Conservation (phyloP, 1,284 basidiomycete species). For the Ceratobasidium sp. region DNA sequence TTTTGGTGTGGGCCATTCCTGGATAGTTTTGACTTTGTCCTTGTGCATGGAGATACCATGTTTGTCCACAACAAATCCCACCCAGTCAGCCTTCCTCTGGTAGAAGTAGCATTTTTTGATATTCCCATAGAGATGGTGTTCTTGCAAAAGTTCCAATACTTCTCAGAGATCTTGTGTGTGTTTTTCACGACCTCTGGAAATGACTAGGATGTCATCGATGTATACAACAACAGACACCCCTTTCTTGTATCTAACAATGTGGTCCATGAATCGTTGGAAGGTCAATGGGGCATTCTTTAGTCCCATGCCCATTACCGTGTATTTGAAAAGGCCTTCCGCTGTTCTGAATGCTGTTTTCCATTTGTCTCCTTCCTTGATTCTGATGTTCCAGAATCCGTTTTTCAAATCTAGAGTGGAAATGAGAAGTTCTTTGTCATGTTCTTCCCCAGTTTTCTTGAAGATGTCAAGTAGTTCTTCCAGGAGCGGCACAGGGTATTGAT, state of each 20-base stretch:
- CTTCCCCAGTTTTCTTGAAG: background rate
- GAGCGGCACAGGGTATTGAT: no score
- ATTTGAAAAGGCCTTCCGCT: no score
- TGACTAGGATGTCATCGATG: conserved; percentile 7
- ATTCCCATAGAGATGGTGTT: no score
- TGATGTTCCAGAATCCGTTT: no score
- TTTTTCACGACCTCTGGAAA: conserved; percentile 12
- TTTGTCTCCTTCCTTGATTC: no score
- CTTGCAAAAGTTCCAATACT: background rate
- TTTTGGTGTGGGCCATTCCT: no score
- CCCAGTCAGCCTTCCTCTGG: background rate
- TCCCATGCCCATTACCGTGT: no score
- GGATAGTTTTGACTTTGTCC: no score
- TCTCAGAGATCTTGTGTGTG: conserved; percentile 12
- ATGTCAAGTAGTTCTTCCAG: no score
- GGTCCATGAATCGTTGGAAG: conserved; percentile 12
- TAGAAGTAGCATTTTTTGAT: no score
- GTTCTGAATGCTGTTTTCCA: no score
- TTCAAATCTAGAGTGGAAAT: conserved; percentile 24
- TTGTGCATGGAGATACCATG: no score
- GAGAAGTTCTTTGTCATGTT: conserved; percentile 11
- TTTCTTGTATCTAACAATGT: conserved; percentile 13
- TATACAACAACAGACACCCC: background rate
- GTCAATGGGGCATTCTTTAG: conserved; percentile 4
- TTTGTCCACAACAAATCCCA: background rate